Conservation (phyloP, 2,329 filamentous ascomycete species). For the Fusarium oxysporum region DNA sequence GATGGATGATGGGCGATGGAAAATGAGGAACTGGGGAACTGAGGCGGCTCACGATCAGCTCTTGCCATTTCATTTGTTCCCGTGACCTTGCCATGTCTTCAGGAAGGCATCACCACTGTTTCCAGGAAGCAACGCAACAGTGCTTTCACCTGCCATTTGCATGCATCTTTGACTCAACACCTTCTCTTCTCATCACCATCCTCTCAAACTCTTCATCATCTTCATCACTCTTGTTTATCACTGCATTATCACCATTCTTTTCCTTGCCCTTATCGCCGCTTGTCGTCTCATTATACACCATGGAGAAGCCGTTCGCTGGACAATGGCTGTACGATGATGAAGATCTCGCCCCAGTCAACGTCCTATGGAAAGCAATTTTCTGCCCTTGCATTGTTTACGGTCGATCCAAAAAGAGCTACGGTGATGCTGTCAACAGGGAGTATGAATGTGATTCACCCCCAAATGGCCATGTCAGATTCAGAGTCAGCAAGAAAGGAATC, state of each 20-base stretch:
- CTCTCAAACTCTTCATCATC: background rate
- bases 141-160: background rate
- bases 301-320: background rate
- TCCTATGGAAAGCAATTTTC: background rate
- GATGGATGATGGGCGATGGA: background rate
- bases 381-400: conserved; percentile 2
- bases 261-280: background rate
- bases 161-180: background rate
- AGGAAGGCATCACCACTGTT: background rate
- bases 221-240: background rate
- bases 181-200: background rate
- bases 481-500: background rate
- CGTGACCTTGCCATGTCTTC: background rate
- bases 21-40: background rate
- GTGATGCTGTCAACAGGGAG: background rate
- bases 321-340: conserved; percentile 1
- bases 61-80: background rate
- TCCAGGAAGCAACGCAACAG: background rate
- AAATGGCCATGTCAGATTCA: background rate
- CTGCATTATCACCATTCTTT: background rate
- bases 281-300: background rate
- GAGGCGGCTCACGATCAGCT: background rate
- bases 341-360: background rate
- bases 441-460: background rate
- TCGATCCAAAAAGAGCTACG: background rate